Evolutionary conservation across 2,329 filamentous ascomycete species (phyloP).

Genomic region (Fonsecaea pugnacius): DNA sequence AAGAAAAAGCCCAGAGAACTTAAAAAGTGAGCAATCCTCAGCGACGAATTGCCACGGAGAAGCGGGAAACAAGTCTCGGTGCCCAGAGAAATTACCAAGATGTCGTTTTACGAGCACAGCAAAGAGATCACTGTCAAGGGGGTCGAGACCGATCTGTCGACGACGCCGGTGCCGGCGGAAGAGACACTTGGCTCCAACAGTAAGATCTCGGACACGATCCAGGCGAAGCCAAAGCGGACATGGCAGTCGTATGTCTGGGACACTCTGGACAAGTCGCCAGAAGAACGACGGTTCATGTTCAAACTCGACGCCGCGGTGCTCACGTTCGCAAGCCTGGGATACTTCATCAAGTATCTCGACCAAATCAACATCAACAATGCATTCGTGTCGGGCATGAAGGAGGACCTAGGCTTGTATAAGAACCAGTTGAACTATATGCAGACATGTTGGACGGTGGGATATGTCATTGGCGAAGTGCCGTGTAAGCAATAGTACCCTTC

Average conservation of each 20-base stretch:
- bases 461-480: constrained; percentile 58
- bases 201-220: constrained; percentile 29
- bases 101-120: constrained; percentile 20
- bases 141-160: constrained; percentile 9
- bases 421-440: constrained; percentile 62
- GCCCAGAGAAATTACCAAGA: constrained; percentile 8
- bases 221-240: constrained; percentile 43
- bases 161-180: constrained; percentile 1
- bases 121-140: constrained; percentile 21
- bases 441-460: constrained; percentile 66
- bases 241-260: constrained; percentile 60
- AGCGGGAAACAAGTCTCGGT: background rate
- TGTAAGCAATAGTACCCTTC: constrained; percentile 7
- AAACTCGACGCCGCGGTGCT: constrained; percentile 63
- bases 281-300: constrained; percentile 56
- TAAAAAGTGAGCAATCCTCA: background rate
- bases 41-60: too few species aligned
- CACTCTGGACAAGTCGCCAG: constrained; percentile 55
- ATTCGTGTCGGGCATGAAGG: constrained; percentile 60
- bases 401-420: constrained; percentile 57
- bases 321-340: constrained; percentile 60
- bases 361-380: constrained; percentile 49
- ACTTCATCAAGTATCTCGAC: constrained; percentile 62
- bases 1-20: background rate
- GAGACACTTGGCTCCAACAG: constrained; percentile 11